Evolutionary conservation across 768 basidiomycete species (phyloP), one percentile per base, ranked within the genome.

Genomic region (Phlebiopsis gigantea): DNA sequence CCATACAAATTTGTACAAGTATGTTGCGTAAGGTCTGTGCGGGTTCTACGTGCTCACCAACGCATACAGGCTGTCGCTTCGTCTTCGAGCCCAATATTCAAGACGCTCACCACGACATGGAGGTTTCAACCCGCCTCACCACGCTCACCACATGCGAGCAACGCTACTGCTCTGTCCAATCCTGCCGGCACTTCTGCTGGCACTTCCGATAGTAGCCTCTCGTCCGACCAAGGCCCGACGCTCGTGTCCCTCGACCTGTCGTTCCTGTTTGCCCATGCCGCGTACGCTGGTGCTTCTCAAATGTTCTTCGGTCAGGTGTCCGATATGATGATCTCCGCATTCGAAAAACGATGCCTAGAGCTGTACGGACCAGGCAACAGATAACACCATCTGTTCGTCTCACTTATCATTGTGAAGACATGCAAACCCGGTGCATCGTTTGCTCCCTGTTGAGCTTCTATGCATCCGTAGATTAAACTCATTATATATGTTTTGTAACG

Each of bases 221-320:
- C 59, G n/a, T 19, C 57, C 14, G 68, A 72, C 46, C 53, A 62
- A 22, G 75, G 76, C 6, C 78, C 85, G n/a, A 97, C 94, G 0
- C 71, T 93, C 12, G 87, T 98, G 48, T 88, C 87, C 14, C 79
- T 97, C 53, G 88, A 95, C 61, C 77, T 99, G 31, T 79, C 79
- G 1, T 99, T 89, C 70, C 82, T 88, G 24, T 98, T 98, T 68
- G 80, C 88, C 46, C 94, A 85, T 65, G 94, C 93, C 0, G 63
- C 95, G 28, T 87, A 98, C 67, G 88, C 91, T 2, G 79, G 84
- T 4, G 78, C 95, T n/a, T 90, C 91, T 4, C 79, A 85, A 21
- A 75, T 84, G 2, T 93, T 98, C 68, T 91, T 98, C 67, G 88
- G 88, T 8, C 84, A 89, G 66, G 86, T 97, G 4, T 90, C 90